These are phyloP conservation scores for Eucalyptus marginata DNA, from an alignment of 345 rosid species.

Conservation along the genomic window DNA sequence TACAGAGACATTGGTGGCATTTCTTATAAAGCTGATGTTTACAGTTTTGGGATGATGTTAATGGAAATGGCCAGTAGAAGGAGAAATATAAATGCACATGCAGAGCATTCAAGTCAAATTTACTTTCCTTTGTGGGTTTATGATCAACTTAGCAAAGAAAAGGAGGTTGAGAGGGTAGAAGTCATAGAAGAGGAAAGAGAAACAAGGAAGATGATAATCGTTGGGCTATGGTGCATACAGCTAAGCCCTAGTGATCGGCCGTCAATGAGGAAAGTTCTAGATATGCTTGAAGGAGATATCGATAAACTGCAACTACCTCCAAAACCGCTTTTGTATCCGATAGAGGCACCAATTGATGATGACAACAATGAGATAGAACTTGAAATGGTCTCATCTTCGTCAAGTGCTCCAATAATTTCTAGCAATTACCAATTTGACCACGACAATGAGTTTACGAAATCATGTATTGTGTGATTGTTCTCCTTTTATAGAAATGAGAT, in stretches of 20 bases:
- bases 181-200: not conserved
- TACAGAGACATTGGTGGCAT: not conserved
- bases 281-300: not conserved
- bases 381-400: not conserved
- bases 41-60: not conserved
- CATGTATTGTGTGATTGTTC: not conserved
- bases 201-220: not conserved
- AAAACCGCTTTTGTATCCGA: not conserved
- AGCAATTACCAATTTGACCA: not conserved
- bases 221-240: not conserved
- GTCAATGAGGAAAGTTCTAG: not conserved
- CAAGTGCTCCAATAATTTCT: not conserved
- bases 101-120: not conserved
- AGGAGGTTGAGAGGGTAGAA: not conserved
- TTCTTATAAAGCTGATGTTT: not conserved
- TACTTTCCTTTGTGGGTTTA: not conserved
- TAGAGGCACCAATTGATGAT: not conserved
- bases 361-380: not conserved
- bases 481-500: too few relatives aligned
- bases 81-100: not conserved
- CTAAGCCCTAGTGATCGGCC: not conserved
- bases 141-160: not conserved
- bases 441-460: not conserved
- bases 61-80: not conserved
- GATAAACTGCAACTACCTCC: not conserved